Conservation (phyloP, 176 grass and related monocot genomes). For the Rhynchospora tenuis region DNA sequence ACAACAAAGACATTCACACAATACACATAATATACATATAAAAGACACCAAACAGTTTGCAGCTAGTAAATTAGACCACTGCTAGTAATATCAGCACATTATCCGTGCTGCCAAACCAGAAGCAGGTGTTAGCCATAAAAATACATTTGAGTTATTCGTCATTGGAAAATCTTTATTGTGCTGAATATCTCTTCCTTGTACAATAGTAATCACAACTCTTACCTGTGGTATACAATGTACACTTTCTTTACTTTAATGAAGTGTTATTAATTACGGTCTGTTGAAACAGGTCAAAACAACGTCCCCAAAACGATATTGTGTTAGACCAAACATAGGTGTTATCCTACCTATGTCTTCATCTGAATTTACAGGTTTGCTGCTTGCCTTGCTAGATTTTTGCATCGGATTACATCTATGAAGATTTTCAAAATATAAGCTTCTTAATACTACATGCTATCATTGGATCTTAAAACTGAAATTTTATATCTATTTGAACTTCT, state of each 20-base stretch:
- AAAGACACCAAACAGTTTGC: background rate
- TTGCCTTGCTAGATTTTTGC: background rate
- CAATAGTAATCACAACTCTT: background rate
- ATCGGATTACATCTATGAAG: conserved; percentile 17
- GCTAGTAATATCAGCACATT: background rate
- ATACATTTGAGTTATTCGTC: conserved; percentile 11
- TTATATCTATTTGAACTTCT: background rate
- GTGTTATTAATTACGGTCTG: conserved; percentile 11
- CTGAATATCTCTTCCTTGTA: background rate
- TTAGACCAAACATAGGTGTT: conserved; percentile 89
- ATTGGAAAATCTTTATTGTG: conserved; percentile 11
- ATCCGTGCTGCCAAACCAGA: background rate
- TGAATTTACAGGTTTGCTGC: conserved; percentile 66
- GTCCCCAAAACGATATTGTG: conserved; percentile 92
- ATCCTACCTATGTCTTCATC: conserved; percentile 72
- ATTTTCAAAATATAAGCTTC: conserved; percentile 8
- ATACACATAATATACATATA: background rate
- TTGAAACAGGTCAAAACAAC: conserved; percentile 89
- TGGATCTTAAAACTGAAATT: conserved; percentile 3
- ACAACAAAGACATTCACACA: background rate
- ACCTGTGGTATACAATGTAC: background rate
- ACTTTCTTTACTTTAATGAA: background rate
- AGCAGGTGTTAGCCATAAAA: background rate
- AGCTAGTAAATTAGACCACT: background rate
- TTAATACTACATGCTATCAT: conserved; percentile 3